Conservation (phyloP, 164 flowering plant genomes). For the Tinospora cordifolia region DNA sequence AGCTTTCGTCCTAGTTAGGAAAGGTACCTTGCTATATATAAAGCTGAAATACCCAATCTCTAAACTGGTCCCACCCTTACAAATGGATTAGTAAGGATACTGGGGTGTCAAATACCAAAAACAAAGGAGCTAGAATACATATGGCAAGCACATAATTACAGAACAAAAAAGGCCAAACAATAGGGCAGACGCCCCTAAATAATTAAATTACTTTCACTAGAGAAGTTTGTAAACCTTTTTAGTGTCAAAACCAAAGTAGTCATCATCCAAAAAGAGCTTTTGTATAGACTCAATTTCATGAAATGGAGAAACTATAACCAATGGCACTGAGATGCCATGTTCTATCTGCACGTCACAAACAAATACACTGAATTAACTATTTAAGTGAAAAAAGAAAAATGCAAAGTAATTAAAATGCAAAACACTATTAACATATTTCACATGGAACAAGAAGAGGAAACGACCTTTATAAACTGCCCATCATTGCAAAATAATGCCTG, state of each 20-base stretch:
- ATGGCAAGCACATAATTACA: no score
- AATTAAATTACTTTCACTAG: background rate
- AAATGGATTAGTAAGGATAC: no score
- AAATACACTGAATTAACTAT: background rate
- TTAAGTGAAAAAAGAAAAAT: background rate
- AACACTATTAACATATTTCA: background rate
- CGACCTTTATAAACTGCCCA: slow-evolving; percentile 34
- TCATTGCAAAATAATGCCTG: slow-evolving; percentile 36
- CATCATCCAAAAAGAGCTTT: slow-evolving; percentile 42
- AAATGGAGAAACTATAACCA: slow-evolving; percentile 53
- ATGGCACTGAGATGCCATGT: slow-evolving; percentile 39
- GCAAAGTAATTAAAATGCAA: background rate
- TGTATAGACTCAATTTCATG: slow-evolving; percentile 30
- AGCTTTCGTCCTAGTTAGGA: no score
- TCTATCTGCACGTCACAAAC: slow-evolving; percentile 40
- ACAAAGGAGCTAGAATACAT: no score
- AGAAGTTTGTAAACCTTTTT: slow-evolving; percentile 46
- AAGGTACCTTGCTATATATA: no score
- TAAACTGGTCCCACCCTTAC: no score
- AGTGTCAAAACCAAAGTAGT: slow-evolving; percentile 51
- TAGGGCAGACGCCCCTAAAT: background rate
- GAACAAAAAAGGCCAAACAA: background rate
- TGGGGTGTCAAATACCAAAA: no score
- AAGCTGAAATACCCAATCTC: no score
- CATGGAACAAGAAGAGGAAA: slow-evolving; percentile 3